Conservation (phyloP, 2,329 filamentous ascomycete species). For the Exophiala sp. region DNA sequence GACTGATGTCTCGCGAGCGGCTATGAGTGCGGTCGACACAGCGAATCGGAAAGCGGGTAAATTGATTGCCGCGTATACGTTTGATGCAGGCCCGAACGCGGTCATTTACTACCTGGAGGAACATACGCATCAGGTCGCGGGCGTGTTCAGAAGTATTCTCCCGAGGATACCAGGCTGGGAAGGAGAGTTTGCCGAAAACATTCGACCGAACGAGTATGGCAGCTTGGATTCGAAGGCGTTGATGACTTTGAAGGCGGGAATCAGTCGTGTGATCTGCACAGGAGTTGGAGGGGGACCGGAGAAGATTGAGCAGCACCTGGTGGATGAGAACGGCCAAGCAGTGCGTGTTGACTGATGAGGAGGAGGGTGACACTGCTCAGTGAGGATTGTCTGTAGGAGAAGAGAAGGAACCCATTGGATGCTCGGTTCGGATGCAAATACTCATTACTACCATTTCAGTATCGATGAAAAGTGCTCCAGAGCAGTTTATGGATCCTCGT, state of each 20-base stretch:
- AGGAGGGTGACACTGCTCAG: too few relatives aligned
- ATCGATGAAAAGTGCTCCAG: too few relatives aligned
- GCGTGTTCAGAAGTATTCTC: slow-evolving; percentile 69
- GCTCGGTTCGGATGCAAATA: too few relatives aligned
- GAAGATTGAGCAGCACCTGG: slow-evolving; percentile 69
- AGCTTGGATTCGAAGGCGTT: slow-evolving; percentile 55
- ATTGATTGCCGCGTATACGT: slow-evolving; percentile 87
- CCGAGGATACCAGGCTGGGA: slow-evolving; percentile 47
- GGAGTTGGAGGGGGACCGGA: slow-evolving; percentile 83
- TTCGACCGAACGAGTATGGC: slow-evolving; percentile 47
- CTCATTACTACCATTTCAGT: too few relatives aligned
- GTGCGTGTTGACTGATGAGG: slow-evolving; percentile 4
- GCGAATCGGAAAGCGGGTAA: slow-evolving; percentile 77
- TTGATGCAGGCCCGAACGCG: slow-evolving; percentile 93
- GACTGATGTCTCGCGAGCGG: slow-evolving; percentile 85
- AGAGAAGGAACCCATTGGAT: too few relatives aligned
- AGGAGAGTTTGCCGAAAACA: slow-evolving; percentile 53
- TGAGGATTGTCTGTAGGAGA: too few relatives aligned
- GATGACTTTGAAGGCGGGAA: slow-evolving; percentile 64
- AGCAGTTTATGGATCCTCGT: too few relatives aligned
- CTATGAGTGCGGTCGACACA: slow-evolving; percentile 79
- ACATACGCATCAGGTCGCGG: slow-evolving; percentile 66
- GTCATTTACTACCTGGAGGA: slow-evolving; percentile 91
- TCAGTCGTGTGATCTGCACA: slow-evolving; percentile 85
- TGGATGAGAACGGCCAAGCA: slow-evolving; percentile 56